Base-by-base conservation (phyloP, 352 stramenopile genomes). In the Plasmopara viticola region DNA sequence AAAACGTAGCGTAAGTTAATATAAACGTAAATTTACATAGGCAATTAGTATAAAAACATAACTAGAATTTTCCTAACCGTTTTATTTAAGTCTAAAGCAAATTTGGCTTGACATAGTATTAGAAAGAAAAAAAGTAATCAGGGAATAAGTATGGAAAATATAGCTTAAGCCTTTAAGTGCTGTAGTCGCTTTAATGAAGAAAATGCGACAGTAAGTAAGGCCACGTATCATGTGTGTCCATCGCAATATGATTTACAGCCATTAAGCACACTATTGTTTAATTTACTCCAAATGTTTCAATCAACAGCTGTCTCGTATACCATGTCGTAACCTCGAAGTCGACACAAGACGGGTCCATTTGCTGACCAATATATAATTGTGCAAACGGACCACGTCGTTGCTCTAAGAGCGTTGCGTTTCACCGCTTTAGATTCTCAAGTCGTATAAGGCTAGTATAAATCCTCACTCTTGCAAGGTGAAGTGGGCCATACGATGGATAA, bases 401-500 rank as follows among this genome's bases (percentile, higher is more conserved):
- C 62, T 0, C 96, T 87, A 87, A 78, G 74, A 0, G 84, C 75
- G 1, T 59, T 97, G 40, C 89, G 87, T 12, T 60, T 94, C 14
- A 66, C 62, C 13, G 91, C 72, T 14, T 66, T 77, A 1, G 68
- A 90, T 33, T 77, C 85, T 38, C 38, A 66, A 14, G 51, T 81
- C 17, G 50, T 95, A 2, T 51, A 79, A 13, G 89, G 89, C 14
- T 86, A 88, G 45, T 94, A 90, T 56, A 87, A 86, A 55, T 46
- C 96, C 17, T 86, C 87, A 6, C 50, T 97, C 28, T 52, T 97
- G 25, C 71, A 75, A 5, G 86, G 87, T 7, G 86, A 95, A 59
- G 71, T 91, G 53, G 82, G 95, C 42, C 60, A 70, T 48, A 86
- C 81, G 38, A 84, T 91, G 72, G 69, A 85, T 51, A 90, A n/a